Base-by-base conservation (phyloP, 495 filamentous ascomycete genomes). In the Aspergillus biplanus region DNA sequence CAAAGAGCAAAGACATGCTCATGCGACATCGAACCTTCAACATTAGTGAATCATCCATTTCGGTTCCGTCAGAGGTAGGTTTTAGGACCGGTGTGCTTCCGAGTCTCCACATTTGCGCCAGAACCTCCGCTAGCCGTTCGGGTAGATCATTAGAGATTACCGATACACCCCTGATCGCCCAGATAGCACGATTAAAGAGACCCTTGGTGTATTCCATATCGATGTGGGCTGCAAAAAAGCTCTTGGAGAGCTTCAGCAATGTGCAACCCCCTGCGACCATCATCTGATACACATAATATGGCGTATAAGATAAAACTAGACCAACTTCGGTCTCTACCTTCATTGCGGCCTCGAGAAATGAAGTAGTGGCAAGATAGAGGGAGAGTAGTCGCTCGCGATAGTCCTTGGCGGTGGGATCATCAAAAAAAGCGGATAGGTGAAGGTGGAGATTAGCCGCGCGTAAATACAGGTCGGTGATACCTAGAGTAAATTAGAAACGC, bases 271-370 rank as follows among this genome's bases (percentile, higher is more conserved):
- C 91, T 42, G 92, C 93, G 42, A 96, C 88, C 68, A 96, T 87
- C 89, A 97, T 96, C 75, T 96, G 93, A 67, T 93, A 88, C 58
- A 97, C 83, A 72, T 96, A 96, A 70, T 94, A 93, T 46, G 91
- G 91, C 16, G 88, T 85, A 69, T 90, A 92, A 18, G 81, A 81
- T 12, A 97, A 77, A 18, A 89, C 80, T 33, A 75, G 66, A 50
- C 77, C 74, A 57, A 74, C 73, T 44, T 78, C 69, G 1, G 80
- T 78, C 64, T 87, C 83, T 4, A 88, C 75, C 15, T 85, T 82
- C 67, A 94, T 84, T 13, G 90, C 86, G 48, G 82, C 76, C 66
- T 95, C 90, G 47, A 97, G 83, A 71, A 93, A 93, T 52, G 82
- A 78, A 27, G 85, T 89, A 7, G 90, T 88, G 4, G 92, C 89